Percentiles rank a stretch among this genome's conserved stretches.
Conservation (phyloP, 108 stramenopile species). For the Cylindrotheca fusiformis region DNA sequence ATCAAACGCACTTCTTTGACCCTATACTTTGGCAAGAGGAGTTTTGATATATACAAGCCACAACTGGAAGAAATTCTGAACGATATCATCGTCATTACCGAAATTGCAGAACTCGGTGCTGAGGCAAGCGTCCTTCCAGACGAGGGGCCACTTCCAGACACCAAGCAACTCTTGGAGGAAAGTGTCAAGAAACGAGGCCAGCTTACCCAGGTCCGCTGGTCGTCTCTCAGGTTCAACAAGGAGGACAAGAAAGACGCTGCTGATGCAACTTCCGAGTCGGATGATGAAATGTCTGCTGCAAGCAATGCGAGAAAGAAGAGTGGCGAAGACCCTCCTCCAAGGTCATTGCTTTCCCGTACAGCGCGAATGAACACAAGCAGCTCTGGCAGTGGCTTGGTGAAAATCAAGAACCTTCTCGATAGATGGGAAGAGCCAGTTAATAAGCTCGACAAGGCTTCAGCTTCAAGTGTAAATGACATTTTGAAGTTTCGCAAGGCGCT, state of each 20-base stretch:
- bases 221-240: constrained; percentile 3
- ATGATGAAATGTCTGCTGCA: no score
- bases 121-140: constrained; percentile 22
- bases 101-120: constrained; percentile 64
- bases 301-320: not conserved
- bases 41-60: constrained; percentile 49
- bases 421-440: constrained; percentile 76
- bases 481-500: constrained; percentile 68
- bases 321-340: not conserved
- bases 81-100: constrained; percentile 49
- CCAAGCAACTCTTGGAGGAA: constrained; percentile 1
- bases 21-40: constrained; percentile 54
- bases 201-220: constrained; percentile 5
- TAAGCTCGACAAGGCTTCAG: constrained; percentile 46
- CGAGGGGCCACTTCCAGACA: not conserved
- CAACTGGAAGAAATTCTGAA: constrained; percentile 46
- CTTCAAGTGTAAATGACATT: constrained; percentile 54
- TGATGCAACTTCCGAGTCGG: not conserved
- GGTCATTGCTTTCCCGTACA: not conserved
- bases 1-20: constrained; percentile 66
- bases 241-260: not conserved
- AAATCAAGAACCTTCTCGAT: constrained; percentile 53
- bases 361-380: not conserved
- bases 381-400: constrained; percentile 18
- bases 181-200: not conserved